phyloP scores from a whole-genome alignment of 257 asterid species.

The Petrea volubilis region DNA sequence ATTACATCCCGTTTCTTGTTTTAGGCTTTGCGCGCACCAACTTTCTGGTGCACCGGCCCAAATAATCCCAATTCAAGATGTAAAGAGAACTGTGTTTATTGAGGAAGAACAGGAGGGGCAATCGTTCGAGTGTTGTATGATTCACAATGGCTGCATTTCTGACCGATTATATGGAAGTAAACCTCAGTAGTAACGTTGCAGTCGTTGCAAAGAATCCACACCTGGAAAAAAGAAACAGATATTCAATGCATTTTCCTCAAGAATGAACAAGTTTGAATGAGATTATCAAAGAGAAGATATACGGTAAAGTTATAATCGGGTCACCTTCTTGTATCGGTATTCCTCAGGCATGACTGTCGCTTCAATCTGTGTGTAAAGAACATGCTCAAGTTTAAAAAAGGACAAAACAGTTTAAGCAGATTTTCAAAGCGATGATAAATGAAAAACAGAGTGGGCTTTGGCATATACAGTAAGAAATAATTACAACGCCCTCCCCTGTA shows the following conservation, averaged over 20 bases:
- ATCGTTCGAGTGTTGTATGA: conserved; percentile 88
- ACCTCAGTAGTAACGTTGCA: conserved; percentile 93
- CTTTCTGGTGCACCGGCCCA: conserved; percentile 28
- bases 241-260: background rate
- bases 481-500: no score
- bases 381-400: background rate
- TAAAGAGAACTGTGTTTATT: conserved; percentile 17
- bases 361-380: conserved; percentile 55
- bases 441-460: no score
- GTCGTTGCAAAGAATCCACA: conserved; percentile 94
- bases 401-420: background rate
- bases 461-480: no score
- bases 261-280: background rate
- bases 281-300: background rate
- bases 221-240: conserved; percentile 39
- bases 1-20: conserved; percentile 9
- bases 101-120: conserved; percentile 88
- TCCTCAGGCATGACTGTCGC: conserved; percentile 85
- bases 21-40: conserved; percentile 27
- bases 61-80: background rate
- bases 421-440: background rate
- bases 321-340: conserved; percentile 83
- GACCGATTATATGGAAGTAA: conserved; percentile 85
- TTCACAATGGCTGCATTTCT: conserved; percentile 85
- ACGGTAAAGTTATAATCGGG: background rate